Conservation (phyloP, 768 basidiomycete genomes). For the Leccinum truebloodii region DNA sequence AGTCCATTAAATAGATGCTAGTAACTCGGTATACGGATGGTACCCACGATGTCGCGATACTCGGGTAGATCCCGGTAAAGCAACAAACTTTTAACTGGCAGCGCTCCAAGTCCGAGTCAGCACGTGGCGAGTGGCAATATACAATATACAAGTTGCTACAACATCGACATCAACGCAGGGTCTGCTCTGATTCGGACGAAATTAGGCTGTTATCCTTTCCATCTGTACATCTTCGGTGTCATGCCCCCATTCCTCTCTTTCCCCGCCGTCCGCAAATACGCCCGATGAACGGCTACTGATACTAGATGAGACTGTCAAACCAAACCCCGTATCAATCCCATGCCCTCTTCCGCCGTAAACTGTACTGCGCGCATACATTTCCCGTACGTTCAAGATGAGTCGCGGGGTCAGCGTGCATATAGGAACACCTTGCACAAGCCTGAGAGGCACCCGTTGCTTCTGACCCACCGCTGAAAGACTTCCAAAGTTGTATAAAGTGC, state of each 20-base stretch:
- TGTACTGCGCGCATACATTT: not conserved
- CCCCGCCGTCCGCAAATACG: not conserved
- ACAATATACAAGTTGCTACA: too few species aligned
- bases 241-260: not conserved
- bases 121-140: too few species aligned
- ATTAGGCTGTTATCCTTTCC: not conserved
- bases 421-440: not conserved
- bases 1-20: too few species aligned
- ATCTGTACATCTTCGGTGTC: not conserved
- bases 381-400: not conserved
- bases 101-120: too few species aligned
- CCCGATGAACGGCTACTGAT: not conserved
- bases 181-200: not conserved
- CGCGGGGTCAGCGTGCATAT: not conserved
- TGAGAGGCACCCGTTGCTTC: too few species aligned
- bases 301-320: not conserved
- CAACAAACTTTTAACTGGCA: too few species aligned
- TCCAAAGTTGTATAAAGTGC: not conserved
- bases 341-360: not conserved
- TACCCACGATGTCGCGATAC: too few species aligned
- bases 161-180: too few species aligned
- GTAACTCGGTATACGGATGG: too few species aligned
- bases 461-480: not conserved
- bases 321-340: not conserved
- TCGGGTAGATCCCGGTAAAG: too few species aligned